phyloP scores from a whole-genome alignment of 75 land plant genomes.

The Larix kaempferi region DNA sequence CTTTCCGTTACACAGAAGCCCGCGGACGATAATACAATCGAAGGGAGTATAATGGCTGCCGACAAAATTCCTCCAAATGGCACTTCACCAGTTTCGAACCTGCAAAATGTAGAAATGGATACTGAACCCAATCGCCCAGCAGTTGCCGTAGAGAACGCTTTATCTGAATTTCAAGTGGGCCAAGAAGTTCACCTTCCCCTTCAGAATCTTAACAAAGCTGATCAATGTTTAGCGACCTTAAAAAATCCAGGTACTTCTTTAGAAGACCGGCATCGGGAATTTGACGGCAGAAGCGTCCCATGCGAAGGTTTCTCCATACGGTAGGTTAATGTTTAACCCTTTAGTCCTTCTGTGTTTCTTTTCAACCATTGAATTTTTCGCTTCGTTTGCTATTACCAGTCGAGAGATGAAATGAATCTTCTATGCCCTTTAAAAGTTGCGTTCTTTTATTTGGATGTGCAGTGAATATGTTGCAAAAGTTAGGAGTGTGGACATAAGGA shows the following conservation, averaged over 20 bases:
- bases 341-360: not conserved
- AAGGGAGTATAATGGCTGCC: too few species aligned
- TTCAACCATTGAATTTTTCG: too few species aligned
- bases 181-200: not conserved
- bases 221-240: not conserved
- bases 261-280: not conserved
- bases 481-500: conserved; percentile 3
- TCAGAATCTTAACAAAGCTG: not conserved
- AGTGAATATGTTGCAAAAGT: conserved; percentile 6
- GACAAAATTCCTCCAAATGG: too few species aligned
- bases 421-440: too few species aligned
- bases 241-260: not conserved
- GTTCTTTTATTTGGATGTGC: not conserved
- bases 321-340: not conserved
- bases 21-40: too few species aligned
- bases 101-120: not conserved
- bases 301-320: conserved; percentile 9
- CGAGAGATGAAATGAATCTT: too few species aligned
- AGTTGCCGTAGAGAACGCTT: not conserved
- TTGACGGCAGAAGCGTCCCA: not conserved
- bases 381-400: too few species aligned
- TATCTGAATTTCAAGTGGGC: too few species aligned
- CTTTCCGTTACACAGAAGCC: too few species aligned
- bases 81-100: too few species aligned
- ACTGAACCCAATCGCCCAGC: not conserved